Evolutionary conservation across 331 rosid species (phyloP).

Genomic region (Malus hybrid): DNA sequence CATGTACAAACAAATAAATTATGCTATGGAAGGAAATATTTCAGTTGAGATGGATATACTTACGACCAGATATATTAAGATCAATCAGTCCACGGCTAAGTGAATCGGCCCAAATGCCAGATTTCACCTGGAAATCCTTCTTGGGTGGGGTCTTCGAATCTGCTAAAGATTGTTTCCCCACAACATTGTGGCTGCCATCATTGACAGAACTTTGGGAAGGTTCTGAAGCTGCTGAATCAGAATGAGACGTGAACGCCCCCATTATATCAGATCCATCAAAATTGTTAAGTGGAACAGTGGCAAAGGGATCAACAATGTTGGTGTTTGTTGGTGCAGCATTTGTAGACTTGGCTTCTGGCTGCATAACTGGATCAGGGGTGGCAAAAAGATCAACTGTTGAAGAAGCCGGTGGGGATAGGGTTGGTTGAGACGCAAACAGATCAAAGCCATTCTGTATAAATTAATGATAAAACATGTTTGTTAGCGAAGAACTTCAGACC

Average conservation of each 20-base stretch:
- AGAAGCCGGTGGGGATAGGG: slow-evolving; percentile 43
- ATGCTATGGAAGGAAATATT: neutral
- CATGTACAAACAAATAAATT: neutral
- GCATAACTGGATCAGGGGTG: slow-evolving; percentile 50
- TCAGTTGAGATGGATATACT: slow-evolving; percentile 25
- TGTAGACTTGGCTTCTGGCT: slow-evolving; percentile 47
- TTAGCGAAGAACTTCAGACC: neutral
- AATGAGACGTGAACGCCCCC: slow-evolving; percentile 63
- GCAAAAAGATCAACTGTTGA: slow-evolving; percentile 70
- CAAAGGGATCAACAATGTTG: slow-evolving; percentile 69
- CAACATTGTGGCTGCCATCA: slow-evolving; percentile 25
- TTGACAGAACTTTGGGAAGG: slow-evolving; percentile 40
- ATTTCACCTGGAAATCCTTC: slow-evolving; percentile 79
- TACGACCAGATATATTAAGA: slow-evolving; percentile 96
- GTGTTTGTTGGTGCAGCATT: slow-evolving; percentile 29
- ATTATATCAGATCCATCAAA: slow-evolving; percentile 78
- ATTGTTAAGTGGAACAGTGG: slow-evolving; percentile 77
- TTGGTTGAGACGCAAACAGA: slow-evolving; percentile 69
- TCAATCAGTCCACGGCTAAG: slow-evolving; percentile 96
- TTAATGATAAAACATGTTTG: neutral
- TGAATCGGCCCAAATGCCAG: slow-evolving; percentile 97
- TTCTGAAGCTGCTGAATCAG: slow-evolving; percentile 52
- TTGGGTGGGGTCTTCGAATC: slow-evolving; percentile 40
- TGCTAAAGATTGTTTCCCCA: slow-evolving; percentile 31
- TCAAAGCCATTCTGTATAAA: slow-evolving; percentile 56